Evolutionary conservation across 2,329 filamentous ascomycete genomes (phyloP), one percentile per base, ranked within the genome.

Genomic region (Colletotrichum sp.): DNA sequence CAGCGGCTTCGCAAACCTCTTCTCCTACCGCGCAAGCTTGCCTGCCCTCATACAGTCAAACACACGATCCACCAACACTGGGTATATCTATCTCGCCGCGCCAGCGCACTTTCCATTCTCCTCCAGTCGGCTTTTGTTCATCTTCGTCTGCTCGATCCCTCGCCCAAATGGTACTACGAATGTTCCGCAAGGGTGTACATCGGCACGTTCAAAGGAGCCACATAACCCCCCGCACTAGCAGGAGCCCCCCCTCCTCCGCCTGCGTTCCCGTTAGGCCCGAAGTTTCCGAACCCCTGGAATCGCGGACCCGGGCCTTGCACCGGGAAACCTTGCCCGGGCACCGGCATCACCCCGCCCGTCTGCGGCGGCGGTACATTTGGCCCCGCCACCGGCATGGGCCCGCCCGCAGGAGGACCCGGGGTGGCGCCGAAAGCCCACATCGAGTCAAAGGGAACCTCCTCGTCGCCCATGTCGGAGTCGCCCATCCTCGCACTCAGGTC

Each of bases 391-490:
- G 57, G 26, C 10, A 55, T 52, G 43, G 73, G 12, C 1, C 67
- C 64, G 39, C 63, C 57, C 5, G 28, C n/a, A 15, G 32, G 43
- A 52, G 43, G 24, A 39, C 30, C 67, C 21, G 71, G 59, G 12
- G 59, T 67, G 26, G 66, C 34, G 18, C 78, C 61, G 74, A 78
- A 79, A 15, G 80, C 79, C 84, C 84, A 86, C 30, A 86, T 73
- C 67, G 78, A 81, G 57, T 85, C 84, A 66, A 86, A 84, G 57
- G 85, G 81, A 61, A 86, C 82, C 69, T 84, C 83, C 7, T 80
- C 77, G 13, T 86, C 84, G 8, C 78, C 78, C 8, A 80, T 81
- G 24, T 79, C 77, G 8, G 72, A 75, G 16, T 78, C 77, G 6
- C 72, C 72, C 30, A 75, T 64, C n/a, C 72, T 67, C 5, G 34